Evolutionary conservation across 306 rosid species (phyloP), one percentile per base, ranked within the genome.

Genomic region (Aeschynomene evenia): DNA sequence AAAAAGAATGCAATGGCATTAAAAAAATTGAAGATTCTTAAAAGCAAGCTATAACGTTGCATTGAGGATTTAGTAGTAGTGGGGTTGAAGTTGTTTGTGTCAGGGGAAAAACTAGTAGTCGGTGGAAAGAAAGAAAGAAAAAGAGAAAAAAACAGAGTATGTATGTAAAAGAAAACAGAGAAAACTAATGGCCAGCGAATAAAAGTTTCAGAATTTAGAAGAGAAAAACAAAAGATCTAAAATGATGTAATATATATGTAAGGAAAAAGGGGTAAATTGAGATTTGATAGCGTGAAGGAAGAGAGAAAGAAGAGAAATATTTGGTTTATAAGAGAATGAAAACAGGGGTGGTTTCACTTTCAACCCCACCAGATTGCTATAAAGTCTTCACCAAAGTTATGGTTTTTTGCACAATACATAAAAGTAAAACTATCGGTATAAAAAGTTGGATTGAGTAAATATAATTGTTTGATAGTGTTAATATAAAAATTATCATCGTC

Each of bases 181-280:
- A 55, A 62, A 65, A 59, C 15, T 43, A 83, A 80, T 55, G 74
- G 89, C 26, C 82, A 45, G 66, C 14, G 22, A 58, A 75, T 39
- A 28, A n/a, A 68, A 62, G 82, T 40, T 66, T 75, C 83, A 67
- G 63, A 75, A 59, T 53, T 6, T 6, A 51, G 80, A 66, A 74
- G 78, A 43, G 72, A 77, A 76, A 68, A 79, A n/a, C n/a, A n/a
- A n/a, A n/a, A n/a, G n/a, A 66, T 52, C 19, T 42, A 55, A 3
- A 31, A 21, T 49, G 45, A 33, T 33, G 6, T 31, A 33, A 0
- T 0, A 39, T 39, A 39, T 34, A 56, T 28, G 53, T 36, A 58
- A 19, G 14, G 34, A 46, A 37, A 56, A 49, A 69, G 20, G 12
- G 39, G 62, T 22, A 52, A 24, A 23, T 68, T 70, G 23, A 57